Evolutionary conservation across 768 basidiomycete genomes (phyloP), one percentile per base, ranked within the genome.

Genomic region (Strobilomyces dryophilus): DNA sequence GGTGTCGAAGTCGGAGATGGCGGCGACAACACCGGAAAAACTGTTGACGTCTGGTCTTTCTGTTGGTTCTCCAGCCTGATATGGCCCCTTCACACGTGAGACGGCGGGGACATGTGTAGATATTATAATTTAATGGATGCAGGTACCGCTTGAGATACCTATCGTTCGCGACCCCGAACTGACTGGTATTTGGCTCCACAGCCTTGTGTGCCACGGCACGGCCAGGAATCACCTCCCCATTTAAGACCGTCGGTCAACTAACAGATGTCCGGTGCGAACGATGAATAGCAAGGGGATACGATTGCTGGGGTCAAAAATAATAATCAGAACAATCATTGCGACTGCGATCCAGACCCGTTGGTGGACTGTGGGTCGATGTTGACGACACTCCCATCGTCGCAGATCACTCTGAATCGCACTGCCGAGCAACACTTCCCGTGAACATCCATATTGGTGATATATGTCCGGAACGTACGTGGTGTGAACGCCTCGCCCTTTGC

Each of bases 351-450:
- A 31, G 54, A 39, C 10, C 8, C 4, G 20, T 24, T 18, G 6
- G 40, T 8, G 11, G 60, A 35, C 42, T 56, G 58, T 15, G 62
- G 45, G 5, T 29, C 31, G 20, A 69, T 42, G 24, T 79, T 69
- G 31, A 85, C 59, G 41, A 79, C 67, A 15, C 63, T 74, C 24
- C 84, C 83, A 60, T 84, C 76, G 56, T 86, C 83, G 44, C 78
- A 78, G 44, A 87, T 84, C 36, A 87, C 77, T 61, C 79, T 81
- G 65, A 85, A 86, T 45, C 85, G 79, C 50, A 87, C 85, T 86
- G 58, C 12, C 31, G 49, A 15, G 21, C 12, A 51, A 35, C 21
- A 27, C 18, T 15, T 10, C 6, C 41, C 5, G 4, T 35, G 18
- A 32, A 14, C 15, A 27, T 4, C n/a, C n/a, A n/a, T n/a, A n/a